phyloP scores from a whole-genome alignment of 768 basidiomycete genomes.

The Lactifluus volemus region DNA sequence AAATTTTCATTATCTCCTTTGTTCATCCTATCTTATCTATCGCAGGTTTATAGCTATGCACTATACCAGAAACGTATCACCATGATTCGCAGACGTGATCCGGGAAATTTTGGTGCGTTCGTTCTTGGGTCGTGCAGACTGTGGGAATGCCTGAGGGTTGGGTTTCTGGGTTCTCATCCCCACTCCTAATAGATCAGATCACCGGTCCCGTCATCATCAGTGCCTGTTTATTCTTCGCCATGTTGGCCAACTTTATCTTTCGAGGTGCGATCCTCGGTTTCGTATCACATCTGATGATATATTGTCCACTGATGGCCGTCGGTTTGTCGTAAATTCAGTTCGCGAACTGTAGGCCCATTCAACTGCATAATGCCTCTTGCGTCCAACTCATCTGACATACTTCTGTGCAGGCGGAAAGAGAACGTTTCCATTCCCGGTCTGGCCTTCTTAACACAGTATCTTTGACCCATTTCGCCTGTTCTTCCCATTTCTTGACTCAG shows the following conservation, averaged over 20 bases:
- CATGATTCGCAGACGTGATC: constrained; percentile 83
- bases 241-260: constrained; percentile 81
- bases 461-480: neutral
- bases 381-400: neutral
- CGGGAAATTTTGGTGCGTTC: constrained; percentile 73
- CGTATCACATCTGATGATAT: neutral
- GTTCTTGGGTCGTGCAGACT: neutral
- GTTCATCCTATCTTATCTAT: neutral
- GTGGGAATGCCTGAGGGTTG: neutral
- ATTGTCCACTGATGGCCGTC: neutral
- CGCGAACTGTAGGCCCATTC: constrained; percentile 15
- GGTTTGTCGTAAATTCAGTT: constrained; percentile 4
- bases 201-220: constrained; percentile 80
- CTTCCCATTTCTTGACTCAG: neutral
- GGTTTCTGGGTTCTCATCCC: neutral
- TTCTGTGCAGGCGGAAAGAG: constrained; percentile 7
- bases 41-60: constrained; percentile 73
- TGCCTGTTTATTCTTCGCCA: constrained; percentile 72
- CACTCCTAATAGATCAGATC: constrained; percentile 51
- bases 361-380: neutral
- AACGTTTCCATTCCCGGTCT: constrained; percentile 17
- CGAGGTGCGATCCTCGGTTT: constrained; percentile 43
- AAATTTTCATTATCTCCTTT: neutral
- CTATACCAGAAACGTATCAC: constrained; percentile 85
- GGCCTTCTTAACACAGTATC: constrained; percentile 8